phyloP scores from a whole-genome alignment of 1,284 basidiomycete species.

The Afroboletus lepidellus region DNA sequence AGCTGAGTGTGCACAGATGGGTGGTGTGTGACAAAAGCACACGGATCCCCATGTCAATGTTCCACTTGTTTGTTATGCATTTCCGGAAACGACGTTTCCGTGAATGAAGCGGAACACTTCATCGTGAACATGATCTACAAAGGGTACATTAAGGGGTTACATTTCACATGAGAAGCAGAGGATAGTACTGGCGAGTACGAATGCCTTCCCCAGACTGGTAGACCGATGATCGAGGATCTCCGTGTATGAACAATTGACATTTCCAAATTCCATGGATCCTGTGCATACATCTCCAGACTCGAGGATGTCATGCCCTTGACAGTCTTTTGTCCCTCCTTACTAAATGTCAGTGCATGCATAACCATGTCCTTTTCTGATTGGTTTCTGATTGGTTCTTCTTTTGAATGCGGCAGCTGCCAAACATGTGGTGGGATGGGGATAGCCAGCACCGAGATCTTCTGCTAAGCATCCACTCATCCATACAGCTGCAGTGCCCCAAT shows the following conservation, averaged over 20 bases:
- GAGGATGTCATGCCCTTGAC: too few relatives aligned
- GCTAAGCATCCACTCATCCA: conserved; percentile 13
- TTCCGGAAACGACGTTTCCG: conserved; percentile 55
- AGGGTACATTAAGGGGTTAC: conserved; percentile 90
- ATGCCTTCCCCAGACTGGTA: conserved; percentile 76
- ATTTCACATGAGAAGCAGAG: conserved; percentile 94
- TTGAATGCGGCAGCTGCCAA: too few relatives aligned
- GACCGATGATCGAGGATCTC: conserved; percentile 59
- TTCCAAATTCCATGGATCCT: too few relatives aligned
- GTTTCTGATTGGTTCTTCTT: conserved; percentile 1
- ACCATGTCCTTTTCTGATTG: conserved; percentile 8
- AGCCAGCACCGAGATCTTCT: conserved; percentile 2
- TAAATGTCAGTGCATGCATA: neutral
- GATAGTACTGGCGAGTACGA: conserved; percentile 82
- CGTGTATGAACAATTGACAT: conserved; percentile 37
- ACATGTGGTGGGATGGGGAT: neutral
- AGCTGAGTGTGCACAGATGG: conserved; percentile 59
- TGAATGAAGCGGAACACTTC: conserved; percentile 90
- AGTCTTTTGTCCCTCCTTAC: too few relatives aligned
- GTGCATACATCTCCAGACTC: too few relatives aligned
- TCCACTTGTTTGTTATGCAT: conserved; percentile 70
- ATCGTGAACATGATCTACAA: conserved; percentile 91
- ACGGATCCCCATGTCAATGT: conserved; percentile 75
- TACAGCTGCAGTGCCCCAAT: conserved; percentile 4
- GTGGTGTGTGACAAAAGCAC: conserved; percentile 67